Conservation (phyloP, 805 yeast species). For the Maudiozyma serrabonitensis region DNA sequence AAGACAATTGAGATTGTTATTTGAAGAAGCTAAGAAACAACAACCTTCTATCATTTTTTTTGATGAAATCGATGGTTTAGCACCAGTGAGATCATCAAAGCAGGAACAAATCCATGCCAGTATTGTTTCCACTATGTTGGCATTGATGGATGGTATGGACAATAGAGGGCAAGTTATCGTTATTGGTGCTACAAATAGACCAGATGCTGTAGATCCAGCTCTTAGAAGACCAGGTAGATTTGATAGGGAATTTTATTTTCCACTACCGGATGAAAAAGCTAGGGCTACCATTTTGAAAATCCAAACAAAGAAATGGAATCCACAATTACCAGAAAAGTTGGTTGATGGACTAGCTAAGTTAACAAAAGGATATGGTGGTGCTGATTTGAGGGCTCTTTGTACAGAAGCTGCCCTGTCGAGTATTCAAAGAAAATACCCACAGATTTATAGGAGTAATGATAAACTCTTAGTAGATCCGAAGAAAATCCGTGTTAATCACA, state of each 20-base stretch:
- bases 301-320: constrained; percentile 84
- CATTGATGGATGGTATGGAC: constrained; percentile 99
- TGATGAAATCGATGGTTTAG: constrained; percentile 96
- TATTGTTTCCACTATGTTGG: constrained; percentile 88
- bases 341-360: constrained; percentile 58
- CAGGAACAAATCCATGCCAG: constrained; percentile 98
- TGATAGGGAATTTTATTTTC: constrained; percentile 93
- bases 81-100: constrained; percentile 94
- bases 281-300: constrained; percentile 71
- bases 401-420: constrained; percentile 92
- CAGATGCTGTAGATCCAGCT: constrained; percentile 98
- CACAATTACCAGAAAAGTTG: constrained; percentile 52
- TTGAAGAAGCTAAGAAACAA: constrained; percentile 92
- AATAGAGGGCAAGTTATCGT: constrained; percentile 96
- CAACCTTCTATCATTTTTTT: constrained; percentile 95
- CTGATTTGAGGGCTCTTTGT: constrained; percentile 87
- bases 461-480: constrained; percentile 67
- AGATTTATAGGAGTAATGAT: constrained; percentile 68
- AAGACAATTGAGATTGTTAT: constrained; percentile 77
- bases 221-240: constrained; percentile 94
- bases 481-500: constrained; percentile 60
- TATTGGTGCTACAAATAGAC: constrained; percentile 96
- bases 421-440: constrained; percentile 88
- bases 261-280: constrained; percentile 76
- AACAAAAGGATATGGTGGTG: constrained; percentile 97